phyloP scores from a whole-genome alignment of 2,329 filamentous ascomycete genomes.

The Zymoseptoria tritici region DNA sequence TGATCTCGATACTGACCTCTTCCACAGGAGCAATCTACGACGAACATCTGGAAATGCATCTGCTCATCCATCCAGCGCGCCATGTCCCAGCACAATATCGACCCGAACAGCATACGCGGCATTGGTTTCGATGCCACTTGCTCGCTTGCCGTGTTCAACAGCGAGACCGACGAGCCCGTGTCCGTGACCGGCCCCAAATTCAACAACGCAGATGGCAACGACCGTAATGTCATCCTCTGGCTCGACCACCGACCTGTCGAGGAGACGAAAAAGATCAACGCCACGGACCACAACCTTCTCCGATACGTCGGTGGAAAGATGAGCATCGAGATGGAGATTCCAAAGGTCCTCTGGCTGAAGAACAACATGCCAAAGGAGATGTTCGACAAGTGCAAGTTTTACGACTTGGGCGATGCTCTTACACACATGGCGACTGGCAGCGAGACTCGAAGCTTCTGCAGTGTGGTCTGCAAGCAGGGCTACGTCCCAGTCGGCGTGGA shows the following conservation, averaged over 20 bases:
- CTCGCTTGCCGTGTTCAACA: conserved; percentile 82
- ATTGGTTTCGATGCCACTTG: conserved; percentile 99
- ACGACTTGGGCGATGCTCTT: conserved; percentile 85
- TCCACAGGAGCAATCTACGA: conserved; percentile 86
- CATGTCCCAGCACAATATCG: conserved; percentile 71
- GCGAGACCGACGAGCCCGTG: conserved; percentile 84
- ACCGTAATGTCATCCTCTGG: conserved; percentile 95
- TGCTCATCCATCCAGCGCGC: conserved; percentile 80
- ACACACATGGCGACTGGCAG: conserved; percentile 91
- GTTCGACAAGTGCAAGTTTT: conserved; percentile 93
- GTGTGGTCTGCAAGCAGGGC: conserved; percentile 93
- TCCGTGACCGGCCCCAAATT: conserved; percentile 87
- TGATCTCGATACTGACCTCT: neutral
- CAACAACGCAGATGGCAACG: conserved; percentile 64
- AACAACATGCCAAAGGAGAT: conserved; percentile 92
- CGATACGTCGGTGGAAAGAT: conserved; percentile 96
- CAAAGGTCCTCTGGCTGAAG: conserved; percentile 97
- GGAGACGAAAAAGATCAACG: conserved; percentile 90
- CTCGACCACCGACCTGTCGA: conserved; percentile 87
- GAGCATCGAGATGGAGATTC: conserved; percentile 99
- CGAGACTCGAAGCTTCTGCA: conserved; percentile 90
- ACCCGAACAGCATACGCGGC: conserved; percentile 68
- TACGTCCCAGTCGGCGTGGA: conserved; percentile 96
- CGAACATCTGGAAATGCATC: conserved; percentile 93
- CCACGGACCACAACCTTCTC: conserved; percentile 82